Percentiles rank a stretch among this genome's conserved stretches.
These are phyloP conservation scores for Pleurotus djamor DNA, from an alignment of 768 basidiomycete genomes.

Conservation along the genomic window DNA sequence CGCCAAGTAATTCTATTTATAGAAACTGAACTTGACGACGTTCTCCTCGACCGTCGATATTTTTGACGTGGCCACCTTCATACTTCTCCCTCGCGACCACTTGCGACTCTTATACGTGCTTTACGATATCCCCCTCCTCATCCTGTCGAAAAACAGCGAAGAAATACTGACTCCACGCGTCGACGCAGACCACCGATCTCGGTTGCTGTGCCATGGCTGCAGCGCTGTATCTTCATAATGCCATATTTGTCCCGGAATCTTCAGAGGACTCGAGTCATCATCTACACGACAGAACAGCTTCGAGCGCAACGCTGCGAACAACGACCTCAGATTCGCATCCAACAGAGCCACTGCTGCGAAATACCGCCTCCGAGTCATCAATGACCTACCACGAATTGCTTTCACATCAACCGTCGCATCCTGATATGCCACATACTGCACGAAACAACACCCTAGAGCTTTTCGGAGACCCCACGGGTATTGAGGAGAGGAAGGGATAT, in stretches of 20 bases:
- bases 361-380: constrained; percentile 23
- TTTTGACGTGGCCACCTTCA: neutral
- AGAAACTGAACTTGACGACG: no score
- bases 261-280: constrained; percentile 20
- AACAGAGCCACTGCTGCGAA: constrained; percentile 39
- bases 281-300: constrained; percentile 14
- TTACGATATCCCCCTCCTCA: neutral
- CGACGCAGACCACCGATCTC: constrained; percentile 14
- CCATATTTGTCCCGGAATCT: constrained; percentile 39
- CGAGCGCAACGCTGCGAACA: constrained; percentile 27
- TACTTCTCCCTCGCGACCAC: neutral
- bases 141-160: neutral
- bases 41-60: neutral
- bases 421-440: constrained; percentile 17
- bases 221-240: constrained; percentile 56
- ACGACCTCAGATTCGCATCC: constrained; percentile 39
- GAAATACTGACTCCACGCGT: neutral
- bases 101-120: neutral
- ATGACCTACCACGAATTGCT: constrained; percentile 28
- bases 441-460: constrained; percentile 25
- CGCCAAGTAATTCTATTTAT: no score
- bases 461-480: constrained; percentile 20
- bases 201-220: constrained; percentile 41
- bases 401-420: constrained; percentile 27
- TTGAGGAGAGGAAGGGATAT: constrained; percentile 24